Evolutionary conservation across 805 yeast species (phyloP).

Genomic region (Nakazawaea wickerhamii): DNA sequence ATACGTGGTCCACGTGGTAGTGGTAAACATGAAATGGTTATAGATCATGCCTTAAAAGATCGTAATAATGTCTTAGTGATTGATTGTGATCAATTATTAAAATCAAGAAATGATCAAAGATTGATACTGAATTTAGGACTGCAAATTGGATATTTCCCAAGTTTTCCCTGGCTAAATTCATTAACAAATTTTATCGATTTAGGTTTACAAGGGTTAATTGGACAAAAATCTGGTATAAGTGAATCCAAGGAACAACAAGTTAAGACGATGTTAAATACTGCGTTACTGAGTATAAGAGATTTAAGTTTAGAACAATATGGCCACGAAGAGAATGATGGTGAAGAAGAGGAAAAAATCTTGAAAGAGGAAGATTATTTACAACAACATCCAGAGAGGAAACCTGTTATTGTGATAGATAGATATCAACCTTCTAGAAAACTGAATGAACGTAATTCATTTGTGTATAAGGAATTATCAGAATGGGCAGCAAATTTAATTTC

Average conservation of each 20-base stretch:
- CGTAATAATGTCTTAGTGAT: slow-evolving; percentile 60
- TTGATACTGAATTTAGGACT: slow-evolving; percentile 64
- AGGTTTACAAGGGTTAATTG: slow-evolving; percentile 84
- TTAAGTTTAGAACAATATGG: slow-evolving; percentile 46
- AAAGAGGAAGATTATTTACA: slow-evolving; percentile 81
- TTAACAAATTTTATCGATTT: slow-evolving; percentile 76
- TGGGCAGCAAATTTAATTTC: slow-evolving; percentile 82
- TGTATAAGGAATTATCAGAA: slow-evolving; percentile 71
- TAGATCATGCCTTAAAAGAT: slow-evolving; percentile 56
- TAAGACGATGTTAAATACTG: slow-evolving; percentile 69
- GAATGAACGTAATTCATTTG: slow-evolving; percentile 52
- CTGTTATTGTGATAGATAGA: slow-evolving; percentile 79
- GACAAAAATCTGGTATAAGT: slow-evolving; percentile 86
- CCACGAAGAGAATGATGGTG: slow-evolving; percentile 18
- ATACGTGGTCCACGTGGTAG: slow-evolving; percentile 92
- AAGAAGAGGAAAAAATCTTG: slow-evolving; percentile 19
- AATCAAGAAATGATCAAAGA: slow-evolving; percentile 67
- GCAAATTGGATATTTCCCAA: slow-evolving; percentile 87
- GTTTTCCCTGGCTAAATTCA: slow-evolving; percentile 87
- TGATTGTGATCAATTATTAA: slow-evolving; percentile 74
- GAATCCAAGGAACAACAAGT: slow-evolving; percentile 80
- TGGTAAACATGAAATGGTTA: slow-evolving; percentile 81
- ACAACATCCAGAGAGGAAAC: slow-evolving; percentile 79
- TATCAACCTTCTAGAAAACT: slow-evolving; percentile 52
- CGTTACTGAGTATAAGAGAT: slow-evolving; percentile 68